Percentiles rank a stretch among this genome's conserved stretches.
These are phyloP conservation scores for Diversispora eburnea DNA, from an alignment of 192 early-diverging fungal genomes.

Conservation along the genomic window DNA sequence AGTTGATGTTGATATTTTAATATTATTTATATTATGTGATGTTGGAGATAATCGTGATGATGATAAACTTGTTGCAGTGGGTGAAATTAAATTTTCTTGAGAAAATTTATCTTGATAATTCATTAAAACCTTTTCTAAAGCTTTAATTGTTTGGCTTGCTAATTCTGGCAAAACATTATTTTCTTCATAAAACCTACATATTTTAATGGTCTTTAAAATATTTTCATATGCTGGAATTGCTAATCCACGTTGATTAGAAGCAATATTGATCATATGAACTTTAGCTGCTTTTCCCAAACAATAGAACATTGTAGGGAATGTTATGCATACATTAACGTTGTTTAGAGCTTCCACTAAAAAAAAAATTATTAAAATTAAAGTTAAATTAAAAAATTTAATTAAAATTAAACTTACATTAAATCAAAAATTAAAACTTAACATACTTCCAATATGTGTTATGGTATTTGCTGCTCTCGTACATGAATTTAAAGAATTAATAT, in stretches of 20 bases:
- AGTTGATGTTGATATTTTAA: background rate
- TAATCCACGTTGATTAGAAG: constrained; percentile 14
- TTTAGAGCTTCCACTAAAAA: constrained; percentile 20
- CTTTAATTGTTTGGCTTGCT: constrained; percentile 11
- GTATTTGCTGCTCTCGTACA: constrained; percentile 18
- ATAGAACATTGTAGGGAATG: constrained; percentile 25
- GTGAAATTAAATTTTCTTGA: constrained; percentile 10
- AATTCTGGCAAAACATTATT: constrained; percentile 23
- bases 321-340: constrained; percentile 11
- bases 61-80: background rate
- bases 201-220: constrained; percentile 11
- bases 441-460: constrained; percentile 25
- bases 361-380: constrained; percentile 1
- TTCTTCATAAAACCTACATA: constrained; percentile 17
- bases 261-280: constrained; percentile 20
- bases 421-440: background rate
- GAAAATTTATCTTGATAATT: constrained; percentile 6
- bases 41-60: background rate
- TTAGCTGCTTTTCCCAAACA: constrained; percentile 22
- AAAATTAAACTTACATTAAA: background rate
- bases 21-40: background rate
- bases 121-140: constrained; percentile 5
- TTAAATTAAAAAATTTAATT: background rate
- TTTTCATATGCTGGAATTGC: constrained; percentile 10
- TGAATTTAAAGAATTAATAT: constrained; percentile 1